Evolutionary conservation across 192 early-diverging fungal species (phyloP).

Genomic region (Entophlyctis luteolus): DNA sequence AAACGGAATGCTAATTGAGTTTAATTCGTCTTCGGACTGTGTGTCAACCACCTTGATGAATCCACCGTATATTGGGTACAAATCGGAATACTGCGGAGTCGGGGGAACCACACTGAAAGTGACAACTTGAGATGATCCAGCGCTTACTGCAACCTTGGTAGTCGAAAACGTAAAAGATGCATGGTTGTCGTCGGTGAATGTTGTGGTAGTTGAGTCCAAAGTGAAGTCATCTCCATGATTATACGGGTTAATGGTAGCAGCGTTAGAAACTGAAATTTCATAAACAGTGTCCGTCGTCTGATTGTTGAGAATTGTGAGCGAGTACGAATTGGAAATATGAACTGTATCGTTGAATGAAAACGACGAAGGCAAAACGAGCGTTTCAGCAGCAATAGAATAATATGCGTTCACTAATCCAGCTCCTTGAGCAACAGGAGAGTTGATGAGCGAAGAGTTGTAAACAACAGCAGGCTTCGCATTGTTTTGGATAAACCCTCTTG

Average conservation of each 20-base stretch:
- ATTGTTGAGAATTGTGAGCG: conserved; percentile 32
- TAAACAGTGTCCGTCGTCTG: conserved; percentile 14
- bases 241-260: conserved; percentile 15
- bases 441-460: conserved; percentile 36
- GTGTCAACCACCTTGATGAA: no score
- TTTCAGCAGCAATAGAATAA: conserved; percentile 52
- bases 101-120: not conserved
- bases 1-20: conserved; percentile 14
- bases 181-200: conserved; percentile 17
- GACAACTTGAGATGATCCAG: not conserved
- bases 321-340: conserved; percentile 4
- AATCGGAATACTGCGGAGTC: no score
- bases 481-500: conserved; percentile 47
- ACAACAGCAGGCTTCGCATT: conserved; percentile 43
- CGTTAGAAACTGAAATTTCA: conserved; percentile 7
- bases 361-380: conserved; percentile 46
- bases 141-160: not conserved
- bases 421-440: conserved; percentile 66
- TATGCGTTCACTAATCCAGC: conserved; percentile 72
- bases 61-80: conserved; percentile 1
- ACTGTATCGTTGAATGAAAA: conserved; percentile 38
- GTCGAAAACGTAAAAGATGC: not conserved
- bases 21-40: no score
- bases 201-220: not conserved
- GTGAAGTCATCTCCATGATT: conserved; percentile 27